A percentile compares a stretch with the other conserved stretches of the same genome.
These are phyloP conservation scores for Eucalyptus erythrocorys DNA, from an alignment of 345 rosid species.

Conservation along the genomic window DNA sequence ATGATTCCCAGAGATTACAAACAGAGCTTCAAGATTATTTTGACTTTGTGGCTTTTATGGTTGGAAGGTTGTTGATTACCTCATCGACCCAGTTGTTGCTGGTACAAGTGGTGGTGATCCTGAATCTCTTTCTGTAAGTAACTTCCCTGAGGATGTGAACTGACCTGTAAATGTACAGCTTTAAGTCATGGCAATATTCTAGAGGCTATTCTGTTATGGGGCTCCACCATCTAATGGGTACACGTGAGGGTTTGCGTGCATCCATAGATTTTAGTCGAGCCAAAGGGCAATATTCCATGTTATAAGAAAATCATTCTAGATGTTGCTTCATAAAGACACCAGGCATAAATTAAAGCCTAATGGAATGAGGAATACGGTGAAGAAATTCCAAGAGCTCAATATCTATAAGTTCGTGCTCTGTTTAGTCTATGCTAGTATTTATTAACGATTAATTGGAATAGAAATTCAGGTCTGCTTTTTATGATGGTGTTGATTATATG, in stretches of 20 bases:
- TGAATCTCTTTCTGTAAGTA: conserved; percentile 86
- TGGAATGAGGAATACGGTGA: background rate
- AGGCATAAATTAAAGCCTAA: background rate
- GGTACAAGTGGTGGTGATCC: conserved; percentile 91
- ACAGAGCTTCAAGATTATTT: background rate
- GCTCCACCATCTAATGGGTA: background rate
- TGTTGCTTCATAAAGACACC: background rate
- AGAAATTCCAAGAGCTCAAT: background rate
- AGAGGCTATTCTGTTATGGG: background rate
- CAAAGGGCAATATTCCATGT: background rate
- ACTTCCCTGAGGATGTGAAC: background rate
- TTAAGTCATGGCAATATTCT: background rate
- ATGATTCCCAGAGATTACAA: background rate
- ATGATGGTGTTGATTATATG: background rate
- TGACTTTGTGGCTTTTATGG: background rate
- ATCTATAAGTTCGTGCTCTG: background rate
- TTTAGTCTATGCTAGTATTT: background rate
- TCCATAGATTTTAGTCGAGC: background rate
- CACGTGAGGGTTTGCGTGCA: background rate
- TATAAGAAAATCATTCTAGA: background rate
- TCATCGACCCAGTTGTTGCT: conserved; percentile 88
- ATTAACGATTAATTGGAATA: background rate
- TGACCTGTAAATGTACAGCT: background rate
- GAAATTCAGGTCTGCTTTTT: background rate
- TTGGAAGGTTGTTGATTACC: conserved; percentile 88